Evolutionary conservation across 2,329 filamentous ascomycete genomes (phyloP).

Genomic region (Trichoderma sp.): DNA sequence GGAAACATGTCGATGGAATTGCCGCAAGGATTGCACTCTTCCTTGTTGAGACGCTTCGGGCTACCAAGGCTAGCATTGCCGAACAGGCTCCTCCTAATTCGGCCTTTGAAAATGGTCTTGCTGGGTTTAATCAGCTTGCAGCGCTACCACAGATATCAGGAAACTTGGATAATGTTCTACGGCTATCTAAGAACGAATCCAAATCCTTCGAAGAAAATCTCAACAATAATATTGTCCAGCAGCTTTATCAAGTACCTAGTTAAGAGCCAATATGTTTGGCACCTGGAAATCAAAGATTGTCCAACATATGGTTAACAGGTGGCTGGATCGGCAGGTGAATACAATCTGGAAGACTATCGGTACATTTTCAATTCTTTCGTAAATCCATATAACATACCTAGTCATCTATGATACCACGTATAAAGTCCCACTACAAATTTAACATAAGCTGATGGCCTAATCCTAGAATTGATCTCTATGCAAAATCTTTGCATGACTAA

Average conservation of each 20-base stretch:
- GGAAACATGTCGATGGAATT: neutral
- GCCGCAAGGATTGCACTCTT: conserved; percentile 9
- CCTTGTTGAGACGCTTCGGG: neutral
- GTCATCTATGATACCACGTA: too few species aligned
- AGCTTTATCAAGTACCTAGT: neutral
- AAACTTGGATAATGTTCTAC: neutral
- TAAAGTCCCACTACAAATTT: too few species aligned
- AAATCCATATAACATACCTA: too few species aligned
- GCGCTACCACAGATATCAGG: neutral
- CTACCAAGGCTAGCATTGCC: conserved; percentile 1
- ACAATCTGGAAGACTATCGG: too few species aligned
- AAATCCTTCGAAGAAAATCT: neutral
- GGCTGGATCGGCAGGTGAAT: too few species aligned
- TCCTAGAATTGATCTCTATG: too few species aligned
- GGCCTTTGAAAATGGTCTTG: neutral
- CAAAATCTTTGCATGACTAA: too few species aligned
- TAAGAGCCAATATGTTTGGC: neutral
- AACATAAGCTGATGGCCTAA: too few species aligned
- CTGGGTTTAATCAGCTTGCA: neutral
- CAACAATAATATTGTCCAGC: neutral
- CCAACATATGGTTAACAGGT: too few species aligned
- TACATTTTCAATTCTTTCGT: too few species aligned
- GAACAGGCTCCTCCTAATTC: neutral
- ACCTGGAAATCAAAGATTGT: too few species aligned
- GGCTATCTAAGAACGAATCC: neutral